These are phyloP conservation scores for Penicillium sp. DNA, from an alignment of 2,329 filamentous ascomycete species.

Conservation along the genomic window DNA sequence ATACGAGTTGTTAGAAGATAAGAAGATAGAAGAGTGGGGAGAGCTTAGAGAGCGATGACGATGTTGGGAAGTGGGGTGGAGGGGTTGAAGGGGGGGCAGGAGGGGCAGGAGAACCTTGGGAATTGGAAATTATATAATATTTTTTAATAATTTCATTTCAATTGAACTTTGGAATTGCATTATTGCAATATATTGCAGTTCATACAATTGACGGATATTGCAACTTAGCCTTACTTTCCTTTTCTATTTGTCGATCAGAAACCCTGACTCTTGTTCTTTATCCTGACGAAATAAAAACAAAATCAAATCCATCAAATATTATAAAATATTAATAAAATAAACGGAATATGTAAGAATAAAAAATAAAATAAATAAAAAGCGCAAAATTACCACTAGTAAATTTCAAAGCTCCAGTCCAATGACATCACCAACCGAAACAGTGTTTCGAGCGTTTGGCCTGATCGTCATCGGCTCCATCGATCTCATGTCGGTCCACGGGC, in stretches of 20 bases:
- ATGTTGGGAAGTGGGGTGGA: conserved; percentile 15
- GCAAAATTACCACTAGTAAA: conserved; percentile 20
- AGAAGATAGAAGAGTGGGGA: conserved; percentile 11
- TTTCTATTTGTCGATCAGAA: neutral
- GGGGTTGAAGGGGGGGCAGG: neutral
- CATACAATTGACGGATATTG: too few relatives aligned
- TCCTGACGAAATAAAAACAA: neutral
- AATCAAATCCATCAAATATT: neutral
- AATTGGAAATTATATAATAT: conserved; percentile 1
- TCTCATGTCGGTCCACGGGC: conserved; percentile 31
- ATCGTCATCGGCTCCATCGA: conserved; percentile 38
- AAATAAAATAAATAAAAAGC: neutral
- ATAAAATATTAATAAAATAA: neutral
- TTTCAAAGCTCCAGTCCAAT: conserved; percentile 25
- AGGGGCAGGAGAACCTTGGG: conserved; percentile 4
- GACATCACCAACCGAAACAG: conserved; percentile 34
- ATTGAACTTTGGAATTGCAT: neutral
- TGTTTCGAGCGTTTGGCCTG: conserved; percentile 30
- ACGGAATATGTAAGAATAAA: neutral
- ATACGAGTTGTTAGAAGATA: conserved; percentile 4
- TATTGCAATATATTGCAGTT: neutral
- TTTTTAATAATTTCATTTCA: neutral
- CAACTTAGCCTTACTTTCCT: conserved; percentile 1
- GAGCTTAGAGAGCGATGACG: conserved; percentile 23
- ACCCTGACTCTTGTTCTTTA: neutral